Evolutionary conservation across 2,329 filamentous ascomycete genomes (phyloP).

Genomic region (Mollisia scopiformis): DNA sequence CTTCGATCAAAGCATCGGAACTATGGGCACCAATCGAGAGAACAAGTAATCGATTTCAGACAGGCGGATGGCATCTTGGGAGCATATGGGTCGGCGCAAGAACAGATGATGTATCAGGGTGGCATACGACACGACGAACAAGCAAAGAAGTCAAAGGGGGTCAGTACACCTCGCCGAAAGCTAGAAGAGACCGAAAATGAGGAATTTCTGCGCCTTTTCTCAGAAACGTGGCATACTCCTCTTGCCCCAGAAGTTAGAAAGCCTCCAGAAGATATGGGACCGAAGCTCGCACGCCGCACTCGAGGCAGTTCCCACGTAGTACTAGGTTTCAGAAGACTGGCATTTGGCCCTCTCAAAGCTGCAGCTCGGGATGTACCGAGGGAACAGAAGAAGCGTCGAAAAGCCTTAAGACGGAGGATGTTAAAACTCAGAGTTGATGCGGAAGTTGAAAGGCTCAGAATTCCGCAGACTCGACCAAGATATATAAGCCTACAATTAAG

Average conservation of each 20-base stretch:
- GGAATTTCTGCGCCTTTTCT: slow-evolving; percentile 17
- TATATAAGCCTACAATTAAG: slow-evolving; percentile 6
- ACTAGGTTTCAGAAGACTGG: neutral
- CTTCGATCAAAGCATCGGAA: neutral
- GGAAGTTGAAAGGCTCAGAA: neutral
- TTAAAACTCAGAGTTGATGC: neutral
- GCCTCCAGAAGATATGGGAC: neutral
- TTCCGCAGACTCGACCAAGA: neutral
- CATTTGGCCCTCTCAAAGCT: neutral
- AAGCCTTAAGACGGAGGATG: neutral
- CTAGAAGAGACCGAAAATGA: neutral
- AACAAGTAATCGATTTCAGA: neutral
- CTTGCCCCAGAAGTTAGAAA: neutral
- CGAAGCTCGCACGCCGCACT: neutral
- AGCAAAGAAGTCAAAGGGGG: neutral
- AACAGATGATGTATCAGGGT: neutral
- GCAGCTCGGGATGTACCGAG: neutral
- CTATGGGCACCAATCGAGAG: neutral
- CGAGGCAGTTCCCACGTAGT: neutral
- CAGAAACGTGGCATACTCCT: slow-evolving; percentile 16
- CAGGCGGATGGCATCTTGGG: neutral
- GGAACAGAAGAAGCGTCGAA: neutral
- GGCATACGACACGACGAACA: neutral
- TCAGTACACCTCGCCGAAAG: neutral
- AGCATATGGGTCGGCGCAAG: neutral